These are phyloP conservation scores for Persicaria tinctoria DNA, from an alignment of 148 eudicot genomes.

Conservation along the genomic window DNA sequence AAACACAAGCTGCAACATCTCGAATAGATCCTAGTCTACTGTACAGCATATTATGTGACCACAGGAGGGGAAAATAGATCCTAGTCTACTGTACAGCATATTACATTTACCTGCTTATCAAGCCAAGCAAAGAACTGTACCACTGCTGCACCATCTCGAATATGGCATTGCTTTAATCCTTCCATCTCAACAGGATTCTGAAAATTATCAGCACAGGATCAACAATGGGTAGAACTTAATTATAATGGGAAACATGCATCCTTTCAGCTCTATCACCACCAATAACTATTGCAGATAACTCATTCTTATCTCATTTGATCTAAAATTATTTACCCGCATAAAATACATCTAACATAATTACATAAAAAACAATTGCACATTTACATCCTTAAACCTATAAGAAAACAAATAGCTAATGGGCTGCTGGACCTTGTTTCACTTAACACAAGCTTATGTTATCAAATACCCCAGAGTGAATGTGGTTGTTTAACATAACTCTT, in stretches of 20 bases:
- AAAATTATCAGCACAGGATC: conserved; percentile 10
- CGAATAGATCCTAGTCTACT: too few species aligned
- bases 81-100: not conserved
- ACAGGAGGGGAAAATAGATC: too few species aligned
- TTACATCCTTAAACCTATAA: not conserved
- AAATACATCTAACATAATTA: not conserved
- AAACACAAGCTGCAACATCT: not conserved
- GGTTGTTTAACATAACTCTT: not conserved
- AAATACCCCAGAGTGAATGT: not conserved
- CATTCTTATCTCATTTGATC: not conserved
- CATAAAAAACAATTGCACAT: not conserved
- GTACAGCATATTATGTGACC: not conserved
- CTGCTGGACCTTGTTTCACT: too few species aligned
- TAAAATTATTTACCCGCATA: not conserved
- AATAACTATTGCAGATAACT: not conserved
- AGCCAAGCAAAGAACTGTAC: conserved; percentile 97
- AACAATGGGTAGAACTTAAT: not conserved
- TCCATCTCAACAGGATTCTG: conserved; percentile 91
- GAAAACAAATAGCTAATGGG: not conserved
- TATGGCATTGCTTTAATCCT: conserved; percentile 72
- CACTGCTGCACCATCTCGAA: conserved; percentile 97
- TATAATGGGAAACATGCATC: not conserved
- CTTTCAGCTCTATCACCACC: not conserved
- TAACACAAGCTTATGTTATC: not conserved
- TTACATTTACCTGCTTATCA: conserved; percentile 68